Percentiles rank a stretch among this genome's conserved stretches.
Conservation (phyloP, 176 grass and related monocot species). For the Canna indica region DNA sequence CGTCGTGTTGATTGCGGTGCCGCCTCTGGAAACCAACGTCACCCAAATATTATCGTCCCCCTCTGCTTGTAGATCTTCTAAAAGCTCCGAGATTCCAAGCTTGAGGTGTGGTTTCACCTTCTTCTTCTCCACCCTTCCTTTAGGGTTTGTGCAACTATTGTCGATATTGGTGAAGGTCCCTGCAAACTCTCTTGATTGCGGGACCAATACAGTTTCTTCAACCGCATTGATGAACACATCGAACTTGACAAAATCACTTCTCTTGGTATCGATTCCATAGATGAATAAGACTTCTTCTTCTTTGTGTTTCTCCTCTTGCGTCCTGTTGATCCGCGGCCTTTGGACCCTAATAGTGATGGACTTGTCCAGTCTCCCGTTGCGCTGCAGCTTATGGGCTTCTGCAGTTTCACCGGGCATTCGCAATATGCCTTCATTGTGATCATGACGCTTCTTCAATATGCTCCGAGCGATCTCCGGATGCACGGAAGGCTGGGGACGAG, state of each 20-base stretch:
- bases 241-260: slow-evolving; percentile 20
- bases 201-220: slow-evolving; percentile 18
- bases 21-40: too few relatives aligned
- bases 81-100: too few relatives aligned
- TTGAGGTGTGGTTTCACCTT: too few relatives aligned
- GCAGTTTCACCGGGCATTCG: too few relatives aligned
- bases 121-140: background rate
- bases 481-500: background rate
- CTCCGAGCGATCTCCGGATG: background rate
- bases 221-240: slow-evolving; percentile 31
- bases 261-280: background rate
- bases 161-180: slow-evolving; percentile 33
- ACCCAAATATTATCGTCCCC: too few relatives aligned
- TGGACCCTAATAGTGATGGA: background rate
- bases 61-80: too few relatives aligned
- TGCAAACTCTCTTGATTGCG: slow-evolving; percentile 27
- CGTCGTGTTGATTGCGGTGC: too few relatives aligned
- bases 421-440: too few relatives aligned
- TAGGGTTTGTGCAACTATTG: background rate
- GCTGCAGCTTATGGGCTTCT: too few relatives aligned
- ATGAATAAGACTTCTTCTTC: background rate
- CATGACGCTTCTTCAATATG: too few relatives aligned
- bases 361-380: background rate
- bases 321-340: background rate
- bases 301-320: background rate